Base-by-base conservation (phyloP, 2,329 filamentous ascomycete species). In the Nemania serpens region DNA sequence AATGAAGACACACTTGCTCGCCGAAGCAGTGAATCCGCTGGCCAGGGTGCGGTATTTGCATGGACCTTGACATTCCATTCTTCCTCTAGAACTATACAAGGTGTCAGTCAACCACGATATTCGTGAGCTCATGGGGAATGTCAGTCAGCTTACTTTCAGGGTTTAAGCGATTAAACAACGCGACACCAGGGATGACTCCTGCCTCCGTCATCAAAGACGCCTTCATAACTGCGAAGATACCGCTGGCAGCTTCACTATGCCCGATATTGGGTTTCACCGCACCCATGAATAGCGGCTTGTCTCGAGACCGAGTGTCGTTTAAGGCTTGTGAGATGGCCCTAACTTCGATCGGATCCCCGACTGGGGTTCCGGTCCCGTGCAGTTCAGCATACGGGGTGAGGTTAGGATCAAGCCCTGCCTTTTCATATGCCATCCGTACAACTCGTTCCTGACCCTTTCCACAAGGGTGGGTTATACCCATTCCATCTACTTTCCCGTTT, bases 381-480 rank as follows among this genome's bases (percentile, higher is more conserved):
- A 61, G 59, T 25, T 72, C 71, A 5, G 63, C 55, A 20, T 69
- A 70, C 6, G 51, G 64, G 1, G 69, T 73, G 13, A 61, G 17
- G 11, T 58, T 47, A 2, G 66, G 66, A 20, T 69, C 64, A 1
- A 72, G 63, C 10, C 65, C 64, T 6, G 62, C 56, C 22, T 58
- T 62, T 29, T 66, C 59, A 34, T 70, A 70, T 2, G 68, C 68
- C 49, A 56, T 53, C 1, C 66, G 63, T 9, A 69, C 53, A 5
- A 70, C 67, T n/a, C 49, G 51, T 43, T 67, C 69, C 47, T 71
- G 69, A 4, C 65, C 65, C 22, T 58, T 42, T 0, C 45, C 52
- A 59, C 71, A 64, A 55, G 76, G 66, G 5, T 69, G 55, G 12
- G 71, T 73, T 29, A 75, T 73, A 12, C 69, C 68, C 34, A 67